A percentile compares a stretch with the other conserved stretches of the same genome.
Conservation (phyloP, 202 grass and related monocot genomes). For the Tripidium arundinaceum region DNA sequence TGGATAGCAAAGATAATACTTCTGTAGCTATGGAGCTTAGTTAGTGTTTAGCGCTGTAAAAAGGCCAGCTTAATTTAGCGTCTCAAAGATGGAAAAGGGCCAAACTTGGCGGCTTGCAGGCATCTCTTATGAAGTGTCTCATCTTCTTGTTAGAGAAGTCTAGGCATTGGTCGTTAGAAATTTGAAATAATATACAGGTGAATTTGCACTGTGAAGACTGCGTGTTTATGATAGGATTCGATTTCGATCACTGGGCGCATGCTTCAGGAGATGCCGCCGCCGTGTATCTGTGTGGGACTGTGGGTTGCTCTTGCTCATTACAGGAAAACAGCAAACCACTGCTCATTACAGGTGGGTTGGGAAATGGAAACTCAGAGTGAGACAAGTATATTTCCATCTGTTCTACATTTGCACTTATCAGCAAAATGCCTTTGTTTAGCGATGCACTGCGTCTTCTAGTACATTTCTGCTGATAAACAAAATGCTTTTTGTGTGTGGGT, state of each 20-base stretch:
- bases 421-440: not conserved
- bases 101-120: not conserved
- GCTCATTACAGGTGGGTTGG: no score
- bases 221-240: not conserved
- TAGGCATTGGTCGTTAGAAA: not conserved
- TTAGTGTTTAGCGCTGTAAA: not conserved
- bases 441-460: not conserved
- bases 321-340: no score
- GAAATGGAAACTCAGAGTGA: no score
- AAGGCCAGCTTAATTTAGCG: not conserved
- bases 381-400: no score
- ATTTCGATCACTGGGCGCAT: not conserved
- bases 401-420: not conserved
- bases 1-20: not conserved
- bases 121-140: not conserved
- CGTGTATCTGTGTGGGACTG: no score
- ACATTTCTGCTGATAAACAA: not conserved
- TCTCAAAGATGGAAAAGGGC: not conserved
- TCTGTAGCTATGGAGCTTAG: not conserved
- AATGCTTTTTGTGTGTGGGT: not conserved
- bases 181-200: not conserved
- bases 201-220: not conserved
- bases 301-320: no score
- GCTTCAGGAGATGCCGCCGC: no score
- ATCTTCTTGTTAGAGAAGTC: not conserved